Evolutionary conservation across 768 basidiomycete species (phyloP).

Genomic region (Russula dissimulans): DNA sequence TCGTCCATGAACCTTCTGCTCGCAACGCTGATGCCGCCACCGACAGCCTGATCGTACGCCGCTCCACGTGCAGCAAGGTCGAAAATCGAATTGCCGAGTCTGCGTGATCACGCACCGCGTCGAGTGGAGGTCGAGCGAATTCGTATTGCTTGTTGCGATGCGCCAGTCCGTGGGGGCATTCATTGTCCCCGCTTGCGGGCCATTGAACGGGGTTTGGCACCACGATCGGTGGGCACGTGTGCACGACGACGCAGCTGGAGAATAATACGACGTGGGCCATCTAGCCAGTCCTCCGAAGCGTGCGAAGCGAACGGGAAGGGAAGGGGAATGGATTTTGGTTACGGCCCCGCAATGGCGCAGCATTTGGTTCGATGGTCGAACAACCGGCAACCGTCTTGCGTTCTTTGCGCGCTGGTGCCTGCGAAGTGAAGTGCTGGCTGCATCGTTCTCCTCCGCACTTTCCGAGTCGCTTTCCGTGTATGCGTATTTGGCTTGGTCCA

Average conservation of each 20-base stretch:
- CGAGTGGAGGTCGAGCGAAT: constrained; percentile 65
- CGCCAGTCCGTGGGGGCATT: constrained; percentile 56
- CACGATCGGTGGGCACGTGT: constrained; percentile 47
- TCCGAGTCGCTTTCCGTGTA: constrained; percentile 28
- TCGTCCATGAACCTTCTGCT: constrained; percentile 44
- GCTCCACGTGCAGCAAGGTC: constrained; percentile 74
- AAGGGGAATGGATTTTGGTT: constrained; percentile 52
- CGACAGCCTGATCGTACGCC: constrained; percentile 79
- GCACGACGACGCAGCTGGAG: constrained; percentile 65
- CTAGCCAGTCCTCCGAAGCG: constrained; percentile 50
- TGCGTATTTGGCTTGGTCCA: constrained; percentile 26
- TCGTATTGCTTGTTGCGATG: constrained; percentile 63
- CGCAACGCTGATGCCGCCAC: constrained; percentile 64
- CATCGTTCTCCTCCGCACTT: constrained; percentile 5
- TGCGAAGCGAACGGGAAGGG: constrained; percentile 46
- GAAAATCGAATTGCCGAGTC: constrained; percentile 72
- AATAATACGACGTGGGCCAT: constrained; percentile 66
- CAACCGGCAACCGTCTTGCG: constrained; percentile 20
- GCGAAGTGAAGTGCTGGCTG: constrained; percentile 6
- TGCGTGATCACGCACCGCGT: constrained; percentile 65
- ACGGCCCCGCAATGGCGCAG: constrained; percentile 14
- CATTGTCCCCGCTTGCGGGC: constrained; percentile 39
- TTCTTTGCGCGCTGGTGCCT: constrained; percentile 27
- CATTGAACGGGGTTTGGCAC: constrained; percentile 51
- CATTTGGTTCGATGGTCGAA: not conserved